These are phyloP conservation scores for Xylaria castorea DNA, from an alignment of 495 filamentous ascomycete species.

Conservation along the genomic window DNA sequence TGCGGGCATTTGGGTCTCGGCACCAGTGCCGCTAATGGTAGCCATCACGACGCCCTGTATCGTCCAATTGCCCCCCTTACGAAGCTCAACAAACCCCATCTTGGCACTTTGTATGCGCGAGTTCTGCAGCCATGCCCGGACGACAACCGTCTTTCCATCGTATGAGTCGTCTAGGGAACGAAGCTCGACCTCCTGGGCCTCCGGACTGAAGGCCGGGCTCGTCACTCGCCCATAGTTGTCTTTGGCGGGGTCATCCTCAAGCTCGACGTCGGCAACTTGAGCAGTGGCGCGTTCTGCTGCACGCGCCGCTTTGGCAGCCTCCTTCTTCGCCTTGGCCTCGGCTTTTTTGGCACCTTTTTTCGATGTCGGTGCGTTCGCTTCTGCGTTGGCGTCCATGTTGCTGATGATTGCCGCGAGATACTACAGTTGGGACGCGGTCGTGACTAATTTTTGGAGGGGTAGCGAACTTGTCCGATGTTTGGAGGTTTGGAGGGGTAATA, in stretches of 20 bases:
- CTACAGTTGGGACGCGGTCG: neutral
- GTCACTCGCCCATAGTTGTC: slow-evolving; percentile 69
- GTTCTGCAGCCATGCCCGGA: slow-evolving; percentile 88
- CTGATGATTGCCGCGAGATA: neutral
- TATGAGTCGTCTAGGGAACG: slow-evolving; percentile 62
- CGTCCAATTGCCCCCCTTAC: slow-evolving; percentile 77
- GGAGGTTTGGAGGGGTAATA: neutral
- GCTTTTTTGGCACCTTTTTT: slow-evolving; percentile 66
- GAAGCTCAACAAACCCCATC: slow-evolving; percentile 88
- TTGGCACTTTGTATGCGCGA: slow-evolving; percentile 86
- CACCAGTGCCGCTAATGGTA: slow-evolving; percentile 52
- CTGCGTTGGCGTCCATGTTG: slow-evolving; percentile 5
- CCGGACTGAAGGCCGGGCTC: slow-evolving; percentile 39
- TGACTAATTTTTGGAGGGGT: slow-evolving; percentile 4
- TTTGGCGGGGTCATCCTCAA: slow-evolving; percentile 71
- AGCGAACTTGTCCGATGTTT: neutral
- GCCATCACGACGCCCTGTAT: slow-evolving; percentile 78
- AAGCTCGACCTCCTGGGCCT: slow-evolving; percentile 55
- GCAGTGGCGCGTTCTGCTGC: slow-evolving; percentile 58
- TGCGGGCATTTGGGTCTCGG: slow-evolving; percentile 5
- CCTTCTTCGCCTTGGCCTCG: slow-evolving; percentile 58
- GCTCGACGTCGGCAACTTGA: slow-evolving; percentile 50
- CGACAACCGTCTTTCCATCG: slow-evolving; percentile 75
- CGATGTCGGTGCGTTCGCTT: slow-evolving; percentile 33
- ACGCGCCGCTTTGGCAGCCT: slow-evolving; percentile 57